Conservation (phyloP, 164 flowering plant species). For the Aristolochia fimbriata region DNA sequence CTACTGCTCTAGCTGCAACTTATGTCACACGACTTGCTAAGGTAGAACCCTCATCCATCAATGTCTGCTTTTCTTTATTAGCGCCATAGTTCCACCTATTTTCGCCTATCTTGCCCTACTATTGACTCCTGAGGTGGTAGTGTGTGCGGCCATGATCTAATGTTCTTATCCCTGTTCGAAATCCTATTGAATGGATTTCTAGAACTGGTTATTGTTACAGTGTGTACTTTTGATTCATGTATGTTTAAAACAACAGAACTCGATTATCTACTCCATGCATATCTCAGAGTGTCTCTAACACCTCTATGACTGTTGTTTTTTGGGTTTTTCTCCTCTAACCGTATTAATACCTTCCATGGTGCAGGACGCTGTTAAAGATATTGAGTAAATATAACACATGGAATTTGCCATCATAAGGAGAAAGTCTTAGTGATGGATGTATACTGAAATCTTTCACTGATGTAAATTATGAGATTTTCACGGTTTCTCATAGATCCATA, state of each 20-base stretch:
- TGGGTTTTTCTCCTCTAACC: background rate
- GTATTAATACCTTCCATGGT: background rate
- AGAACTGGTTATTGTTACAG: background rate
- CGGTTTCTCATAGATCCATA: too few relatives aligned
- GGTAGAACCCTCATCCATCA: constrained; percentile 26
- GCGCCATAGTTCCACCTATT: too few relatives aligned
- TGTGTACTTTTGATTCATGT: background rate
- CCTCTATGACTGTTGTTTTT: background rate
- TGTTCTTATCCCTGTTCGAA: background rate
- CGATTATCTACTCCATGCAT: background rate
- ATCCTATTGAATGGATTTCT: background rate
- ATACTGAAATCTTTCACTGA: too few relatives aligned
- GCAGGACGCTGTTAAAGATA: constrained; percentile 13
- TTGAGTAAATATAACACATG: constrained; percentile 1
- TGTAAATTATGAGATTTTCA: too few relatives aligned
- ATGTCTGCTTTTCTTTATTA: too few relatives aligned
- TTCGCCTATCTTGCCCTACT: too few relatives aligned
- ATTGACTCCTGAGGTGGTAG: too few relatives aligned
- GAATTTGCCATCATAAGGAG: too few relatives aligned
- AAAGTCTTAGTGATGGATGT: too few relatives aligned
- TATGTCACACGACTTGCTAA: constrained; percentile 84
- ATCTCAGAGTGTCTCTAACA: background rate
- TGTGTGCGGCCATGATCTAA: background rate
- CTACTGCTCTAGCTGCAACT: constrained; percentile 74
- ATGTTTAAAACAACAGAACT: background rate